phyloP scores from a whole-genome alignment of 2,329 filamentous ascomycete species.

The Colletotrichum sp. region DNA sequence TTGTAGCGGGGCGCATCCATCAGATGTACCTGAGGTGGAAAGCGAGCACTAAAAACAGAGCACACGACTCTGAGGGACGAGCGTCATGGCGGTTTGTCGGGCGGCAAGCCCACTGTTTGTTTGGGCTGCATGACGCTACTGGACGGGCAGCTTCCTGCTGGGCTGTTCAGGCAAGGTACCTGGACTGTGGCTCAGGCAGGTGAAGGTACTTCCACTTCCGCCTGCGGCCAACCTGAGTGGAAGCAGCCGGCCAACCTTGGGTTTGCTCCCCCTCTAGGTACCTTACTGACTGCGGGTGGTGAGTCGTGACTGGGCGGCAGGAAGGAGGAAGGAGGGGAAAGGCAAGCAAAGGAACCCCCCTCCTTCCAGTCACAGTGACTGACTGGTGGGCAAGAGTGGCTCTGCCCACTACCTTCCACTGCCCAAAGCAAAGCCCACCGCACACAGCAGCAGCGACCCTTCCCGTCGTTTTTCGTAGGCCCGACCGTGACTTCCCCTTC shows the following conservation, averaged over 20 bases:
- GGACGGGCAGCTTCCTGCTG: background rate
- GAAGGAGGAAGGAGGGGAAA: background rate
- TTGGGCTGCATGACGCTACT: background rate
- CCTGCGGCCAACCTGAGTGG: background rate
- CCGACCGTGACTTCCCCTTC: slow-evolving; percentile 16
- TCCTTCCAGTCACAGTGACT: background rate
- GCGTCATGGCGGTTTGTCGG: background rate
- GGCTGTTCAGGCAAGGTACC: background rate
- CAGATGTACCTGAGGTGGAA: background rate
- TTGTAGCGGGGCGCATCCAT: background rate
- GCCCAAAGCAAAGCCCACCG: background rate
- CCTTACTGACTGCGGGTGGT: background rate
- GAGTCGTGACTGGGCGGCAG: background rate
- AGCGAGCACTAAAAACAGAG: background rate
- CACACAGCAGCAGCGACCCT: slow-evolving; percentile 12
- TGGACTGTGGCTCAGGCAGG: background rate
- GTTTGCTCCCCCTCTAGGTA: background rate
- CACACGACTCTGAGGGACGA: background rate
- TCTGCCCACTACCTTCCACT: background rate
- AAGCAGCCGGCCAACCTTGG: background rate
- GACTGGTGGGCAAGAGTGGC: background rate
- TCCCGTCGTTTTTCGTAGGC: slow-evolving; percentile 31
- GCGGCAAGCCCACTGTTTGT: slow-evolving; percentile 3
- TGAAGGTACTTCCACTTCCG: background rate
- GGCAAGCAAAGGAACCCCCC: background rate